phyloP scores from a whole-genome alignment of 768 basidiomycete genomes.

The Psilocybe cyanescens region DNA sequence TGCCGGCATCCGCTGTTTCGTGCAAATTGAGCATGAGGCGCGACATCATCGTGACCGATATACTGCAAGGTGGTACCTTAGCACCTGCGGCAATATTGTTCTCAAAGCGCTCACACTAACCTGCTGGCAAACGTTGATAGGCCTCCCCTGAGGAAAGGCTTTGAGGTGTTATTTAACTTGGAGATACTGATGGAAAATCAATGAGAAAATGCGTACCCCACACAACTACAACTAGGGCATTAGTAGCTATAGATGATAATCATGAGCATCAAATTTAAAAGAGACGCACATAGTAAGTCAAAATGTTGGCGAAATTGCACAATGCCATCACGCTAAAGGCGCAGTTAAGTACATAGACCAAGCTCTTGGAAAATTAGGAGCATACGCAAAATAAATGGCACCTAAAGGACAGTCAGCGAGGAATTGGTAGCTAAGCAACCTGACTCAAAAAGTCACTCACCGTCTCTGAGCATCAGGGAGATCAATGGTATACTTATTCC shows the following conservation, averaged over 20 bases:
- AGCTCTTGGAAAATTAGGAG: neutral
- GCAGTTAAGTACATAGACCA: neutral
- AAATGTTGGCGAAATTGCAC: slow-evolving; percentile 50
- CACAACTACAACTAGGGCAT: neutral
- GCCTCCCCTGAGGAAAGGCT: slow-evolving; percentile 50
- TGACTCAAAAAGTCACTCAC: slow-evolving; percentile 32
- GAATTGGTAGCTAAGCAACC: too few relatives aligned
- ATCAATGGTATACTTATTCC: slow-evolving; percentile 37
- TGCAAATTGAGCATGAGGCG: slow-evolving; percentile 62
- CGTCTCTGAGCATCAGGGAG: slow-evolving; percentile 50
- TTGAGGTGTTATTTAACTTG: neutral
- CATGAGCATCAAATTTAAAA: neutral
- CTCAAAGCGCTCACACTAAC: slow-evolving; percentile 25
- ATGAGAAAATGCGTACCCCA: slow-evolving; percentile 8
- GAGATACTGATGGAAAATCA: neutral
- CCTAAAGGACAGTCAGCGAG: slow-evolving; percentile 33
- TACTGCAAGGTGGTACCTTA: slow-evolving; percentile 28
- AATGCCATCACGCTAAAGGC: slow-evolving; percentile 51
- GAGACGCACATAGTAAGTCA: slow-evolving; percentile 37
- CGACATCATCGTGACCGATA: slow-evolving; percentile 56
- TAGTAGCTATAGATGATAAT: neutral
- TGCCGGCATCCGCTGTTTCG: slow-evolving; percentile 38
- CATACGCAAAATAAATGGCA: slow-evolving; percentile 60
- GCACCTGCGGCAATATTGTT: neutral
- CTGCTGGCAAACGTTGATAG: slow-evolving; percentile 54